Base-by-base conservation (phyloP, 352 stramenopile genomes). In the Phytophthora hybrid region DNA sequence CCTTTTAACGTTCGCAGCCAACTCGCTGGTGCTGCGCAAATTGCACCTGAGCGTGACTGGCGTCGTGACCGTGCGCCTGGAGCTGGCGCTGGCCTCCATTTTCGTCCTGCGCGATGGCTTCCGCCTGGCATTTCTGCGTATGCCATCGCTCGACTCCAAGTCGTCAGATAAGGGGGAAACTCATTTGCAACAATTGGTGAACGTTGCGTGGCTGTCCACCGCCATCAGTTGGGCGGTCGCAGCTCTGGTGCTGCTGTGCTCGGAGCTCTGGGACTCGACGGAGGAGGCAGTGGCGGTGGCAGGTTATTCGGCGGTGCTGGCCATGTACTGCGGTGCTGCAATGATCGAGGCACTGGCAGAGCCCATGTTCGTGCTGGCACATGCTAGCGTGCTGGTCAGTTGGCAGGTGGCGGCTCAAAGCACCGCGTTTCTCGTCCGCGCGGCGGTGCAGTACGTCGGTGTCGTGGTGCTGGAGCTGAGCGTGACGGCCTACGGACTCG, bases 21-120 rank as follows among this genome's bases (percentile, higher is more conserved):
- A 97, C 69, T 90, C 90, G 52, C 73, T 97, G 44, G 84, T 96
- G 55, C 72, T 97, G 31, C 84, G 87, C 32, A 82, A 82, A 37
- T 69, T 95, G 29, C 83, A 90, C n/a, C 71, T 95, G 47, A 88
- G 83, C 64, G 81, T 97, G 19, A 91, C 92, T 0, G 92, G 92
- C 34, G 83, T 84, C 59, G 89, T 91, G 52, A 93, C 91, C 1
- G 88, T 98, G 59, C 91, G 91, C 9, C 80, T 98, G 39, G 94
- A 98, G 70, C 79, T 98, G 37, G 87, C 93, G 39, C 77, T 97
- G 37, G 94, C 91, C 26, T 97, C 90, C 46, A 89, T 93, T 63
- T 96, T 98, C 63, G 82, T 97, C 19, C 71, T 98, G n/a, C 87
- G 92, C 34, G 93, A 98, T 64, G 91, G 89, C 56, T 95, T 98